Evolutionary conservation across 768 basidiomycete species (phyloP).

Genomic region (Phanerodontia chrysosporium): DNA sequence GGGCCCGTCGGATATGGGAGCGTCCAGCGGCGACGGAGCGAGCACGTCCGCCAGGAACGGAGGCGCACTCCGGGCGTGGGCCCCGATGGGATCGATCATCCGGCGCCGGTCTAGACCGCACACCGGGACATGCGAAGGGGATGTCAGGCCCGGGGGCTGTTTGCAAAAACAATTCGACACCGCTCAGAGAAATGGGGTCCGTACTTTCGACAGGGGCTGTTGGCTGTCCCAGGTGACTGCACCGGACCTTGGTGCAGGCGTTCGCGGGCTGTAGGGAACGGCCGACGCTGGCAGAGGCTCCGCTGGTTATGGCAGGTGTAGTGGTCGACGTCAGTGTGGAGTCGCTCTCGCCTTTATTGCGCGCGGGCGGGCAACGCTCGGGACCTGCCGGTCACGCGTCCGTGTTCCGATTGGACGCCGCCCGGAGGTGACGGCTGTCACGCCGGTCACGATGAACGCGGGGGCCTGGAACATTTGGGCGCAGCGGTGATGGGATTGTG

Average conservation of each 20-base stretch:
- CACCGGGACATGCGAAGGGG: not conserved
- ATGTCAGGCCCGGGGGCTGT: not conserved
- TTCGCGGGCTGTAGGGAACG: not conserved
- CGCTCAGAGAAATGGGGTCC: slow-evolving; percentile 1
- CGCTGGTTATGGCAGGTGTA: not conserved
- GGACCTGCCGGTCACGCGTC: not conserved
- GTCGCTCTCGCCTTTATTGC: not conserved
- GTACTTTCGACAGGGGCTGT: not conserved
- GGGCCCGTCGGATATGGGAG: not conserved
- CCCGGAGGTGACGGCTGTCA: not conserved
- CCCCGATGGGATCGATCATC: not conserved
- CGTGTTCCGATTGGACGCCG: not conserved
- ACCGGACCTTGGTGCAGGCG: not conserved
- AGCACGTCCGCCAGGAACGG: not conserved
- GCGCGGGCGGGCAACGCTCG: not conserved
- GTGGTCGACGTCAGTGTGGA: slow-evolving; percentile 2
- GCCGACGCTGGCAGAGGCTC: no score
- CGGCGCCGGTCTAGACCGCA: slow-evolving; percentile 1
- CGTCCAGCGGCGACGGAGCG: not conserved
- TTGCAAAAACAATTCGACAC: not conserved
- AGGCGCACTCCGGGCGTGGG: not conserved
- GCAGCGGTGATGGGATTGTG: not conserved
- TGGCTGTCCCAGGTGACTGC: not conserved
- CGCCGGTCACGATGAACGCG: not conserved
- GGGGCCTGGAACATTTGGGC: not conserved